A percentile compares a stretch with the other conserved stretches of the same genome.
Evolutionary conservation across 1,284 basidiomycete species (phyloP).

Genomic region (Xanthoconium separans): DNA sequence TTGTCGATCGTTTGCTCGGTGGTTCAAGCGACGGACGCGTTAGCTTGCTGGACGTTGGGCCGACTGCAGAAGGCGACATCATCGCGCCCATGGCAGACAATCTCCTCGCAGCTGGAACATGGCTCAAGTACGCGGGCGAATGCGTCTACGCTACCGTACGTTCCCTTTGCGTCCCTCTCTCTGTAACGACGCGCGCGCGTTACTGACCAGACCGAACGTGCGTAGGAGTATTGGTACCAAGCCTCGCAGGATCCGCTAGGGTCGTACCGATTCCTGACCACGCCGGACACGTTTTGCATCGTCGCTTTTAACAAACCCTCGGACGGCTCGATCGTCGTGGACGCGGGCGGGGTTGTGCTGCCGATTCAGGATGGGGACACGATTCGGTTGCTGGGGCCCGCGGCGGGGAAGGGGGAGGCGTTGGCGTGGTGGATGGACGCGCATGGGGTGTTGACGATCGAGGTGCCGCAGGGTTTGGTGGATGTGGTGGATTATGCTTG

Average conservation of each 20-base stretch:
- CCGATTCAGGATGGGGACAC: slow-evolving; percentile 47
- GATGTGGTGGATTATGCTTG: slow-evolving; percentile 40
- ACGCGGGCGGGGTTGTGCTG: slow-evolving; percentile 36
- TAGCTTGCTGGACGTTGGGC: slow-evolving; percentile 54
- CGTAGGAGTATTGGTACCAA: slow-evolving; percentile 44
- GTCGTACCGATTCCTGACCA: slow-evolving; percentile 51
- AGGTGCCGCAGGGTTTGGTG: slow-evolving; percentile 30
- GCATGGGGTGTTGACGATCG: slow-evolving; percentile 32
- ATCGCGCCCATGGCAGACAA: slow-evolving; percentile 45
- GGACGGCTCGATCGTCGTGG: slow-evolving; percentile 36
- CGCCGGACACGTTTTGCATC: slow-evolving; percentile 44
- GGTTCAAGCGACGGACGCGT: neutral
- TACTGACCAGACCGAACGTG: neutral
- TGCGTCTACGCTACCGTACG: slow-evolving; percentile 54
- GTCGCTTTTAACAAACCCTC: slow-evolving; percentile 42
- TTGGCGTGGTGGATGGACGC: slow-evolving; percentile 23
- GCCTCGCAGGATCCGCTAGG: slow-evolving; percentile 38
- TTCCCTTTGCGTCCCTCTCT: neutral
- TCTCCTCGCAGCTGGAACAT: slow-evolving; percentile 48
- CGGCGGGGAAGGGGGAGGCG: neutral
- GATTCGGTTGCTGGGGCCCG: slow-evolving; percentile 40
- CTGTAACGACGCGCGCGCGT: neutral
- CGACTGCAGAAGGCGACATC: slow-evolving; percentile 52
- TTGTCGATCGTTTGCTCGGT: neutral
- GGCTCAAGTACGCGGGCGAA: slow-evolving; percentile 49